phyloP scores from a whole-genome alignment of 2,329 filamentous ascomycete species.

The Paraphoma sp. region DNA sequence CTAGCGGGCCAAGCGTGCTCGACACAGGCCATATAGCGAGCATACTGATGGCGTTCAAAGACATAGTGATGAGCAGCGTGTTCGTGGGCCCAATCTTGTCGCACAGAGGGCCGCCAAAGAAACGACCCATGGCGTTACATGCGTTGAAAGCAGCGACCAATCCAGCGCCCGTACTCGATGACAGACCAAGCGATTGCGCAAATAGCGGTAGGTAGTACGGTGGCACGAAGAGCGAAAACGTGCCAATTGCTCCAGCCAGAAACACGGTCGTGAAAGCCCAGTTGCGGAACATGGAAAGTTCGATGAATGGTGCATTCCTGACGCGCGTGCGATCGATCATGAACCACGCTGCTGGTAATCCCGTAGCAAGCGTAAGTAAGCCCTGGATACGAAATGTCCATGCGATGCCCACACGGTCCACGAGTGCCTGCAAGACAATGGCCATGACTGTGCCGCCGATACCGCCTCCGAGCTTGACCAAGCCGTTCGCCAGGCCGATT shows the following conservation, averaged over 20 bases:
- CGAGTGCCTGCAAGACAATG: constrained; percentile 29
- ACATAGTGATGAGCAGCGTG: constrained; percentile 34
- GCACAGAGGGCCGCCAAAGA: constrained; percentile 31
- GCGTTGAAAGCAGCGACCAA: constrained; percentile 36
- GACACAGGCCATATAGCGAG: constrained; percentile 40
- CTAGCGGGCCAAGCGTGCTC: constrained; percentile 25
- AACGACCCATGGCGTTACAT: constrained; percentile 34
- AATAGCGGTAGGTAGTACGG: constrained; percentile 37
- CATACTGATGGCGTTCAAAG: constrained; percentile 35
- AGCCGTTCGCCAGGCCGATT: constrained; percentile 35
- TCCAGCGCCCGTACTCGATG: constrained; percentile 27
- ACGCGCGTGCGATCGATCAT: constrained; percentile 29
- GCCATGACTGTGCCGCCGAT: constrained; percentile 33
- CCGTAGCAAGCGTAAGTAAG: constrained; percentile 28
- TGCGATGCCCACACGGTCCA: constrained; percentile 31
- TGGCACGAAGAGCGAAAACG: constrained; percentile 36
- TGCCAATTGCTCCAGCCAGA: constrained; percentile 28
- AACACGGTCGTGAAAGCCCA: constrained; percentile 29
- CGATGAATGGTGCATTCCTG: constrained; percentile 26
- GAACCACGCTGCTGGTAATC: constrained; percentile 31
- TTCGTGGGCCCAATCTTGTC: constrained; percentile 41
- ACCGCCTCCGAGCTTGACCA: constrained; percentile 38
- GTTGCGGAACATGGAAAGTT: constrained; percentile 32
- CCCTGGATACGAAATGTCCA: constrained; percentile 37
- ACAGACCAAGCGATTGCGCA: constrained; percentile 28